These are phyloP conservation scores for Suillus hirtellus DNA, from an alignment of 768 basidiomycete species.

Conservation along the genomic window DNA sequence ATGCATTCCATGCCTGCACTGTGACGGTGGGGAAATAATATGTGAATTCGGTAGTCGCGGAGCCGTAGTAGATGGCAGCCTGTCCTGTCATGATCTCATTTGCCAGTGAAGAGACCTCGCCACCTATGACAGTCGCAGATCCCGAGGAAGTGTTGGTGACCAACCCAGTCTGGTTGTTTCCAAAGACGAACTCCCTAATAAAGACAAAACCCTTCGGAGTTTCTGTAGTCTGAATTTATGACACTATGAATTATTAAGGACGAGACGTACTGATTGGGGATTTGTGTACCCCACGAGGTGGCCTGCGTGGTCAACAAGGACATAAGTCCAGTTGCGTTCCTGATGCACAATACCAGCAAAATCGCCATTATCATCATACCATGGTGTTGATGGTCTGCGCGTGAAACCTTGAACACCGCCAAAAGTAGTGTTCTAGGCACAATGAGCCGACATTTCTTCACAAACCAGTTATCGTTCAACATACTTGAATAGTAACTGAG, in stretches of 20 bases:
- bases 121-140: constrained; percentile 42
- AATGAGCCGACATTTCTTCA: neutral
- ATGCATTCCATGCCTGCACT: constrained; percentile 55
- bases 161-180: constrained; percentile 58
- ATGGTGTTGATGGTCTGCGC: constrained; percentile 64
- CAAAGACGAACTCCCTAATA: constrained; percentile 66
- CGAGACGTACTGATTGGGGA: constrained; percentile 45
- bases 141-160: constrained; percentile 37
- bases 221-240: neutral
- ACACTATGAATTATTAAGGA: constrained; percentile 1
- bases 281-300: constrained; percentile 40
- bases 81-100: constrained; percentile 53
- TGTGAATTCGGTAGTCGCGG: constrained; percentile 49
- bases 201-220: constrained; percentile 55
- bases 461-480: constrained; percentile 14
- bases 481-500: constrained; percentile 57
- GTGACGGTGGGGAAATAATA: constrained; percentile 57
- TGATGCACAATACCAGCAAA: constrained; percentile 73
- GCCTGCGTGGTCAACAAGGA: constrained; percentile 38
- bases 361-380: constrained; percentile 58
- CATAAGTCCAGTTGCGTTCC: constrained; percentile 61
- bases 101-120: constrained; percentile 48
- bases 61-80: constrained; percentile 57
- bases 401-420: constrained; percentile 78
- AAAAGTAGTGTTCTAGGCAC: constrained; percentile 69